Conservation (phyloP, 2,329 filamentous ascomycete species). For the Aureobasidium vineae region DNA sequence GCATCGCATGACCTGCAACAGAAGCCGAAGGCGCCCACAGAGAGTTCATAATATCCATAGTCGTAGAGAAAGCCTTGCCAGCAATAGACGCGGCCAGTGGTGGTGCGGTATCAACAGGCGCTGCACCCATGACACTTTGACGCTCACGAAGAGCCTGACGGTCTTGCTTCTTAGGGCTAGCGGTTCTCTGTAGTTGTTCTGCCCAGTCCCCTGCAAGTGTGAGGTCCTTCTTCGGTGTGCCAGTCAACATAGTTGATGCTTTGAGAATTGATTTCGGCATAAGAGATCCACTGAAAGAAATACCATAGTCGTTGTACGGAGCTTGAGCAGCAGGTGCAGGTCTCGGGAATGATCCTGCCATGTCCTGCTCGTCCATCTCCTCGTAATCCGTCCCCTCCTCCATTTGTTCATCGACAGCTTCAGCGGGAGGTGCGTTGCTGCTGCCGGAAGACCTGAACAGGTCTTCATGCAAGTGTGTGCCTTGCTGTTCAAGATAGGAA, state of each 20-base stretch:
- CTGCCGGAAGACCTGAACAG: slow-evolving; percentile 27
- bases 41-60: slow-evolving; percentile 95
- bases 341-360: slow-evolving; percentile 75
- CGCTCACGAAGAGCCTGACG: slow-evolving; percentile 67
- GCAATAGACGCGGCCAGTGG: slow-evolving; percentile 22
- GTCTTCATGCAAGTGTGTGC: slow-evolving; percentile 27
- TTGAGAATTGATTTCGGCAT: slow-evolving; percentile 53
- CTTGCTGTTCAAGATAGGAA: slow-evolving; percentile 23
- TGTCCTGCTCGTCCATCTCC: slow-evolving; percentile 64
- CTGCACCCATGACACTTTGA: slow-evolving; percentile 56
- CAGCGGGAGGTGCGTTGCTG: slow-evolving; percentile 15
- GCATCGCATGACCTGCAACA: slow-evolving; percentile 51
- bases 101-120: slow-evolving; percentile 34
- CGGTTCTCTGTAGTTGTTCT: slow-evolving; percentile 87
- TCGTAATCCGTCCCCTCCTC: slow-evolving; percentile 60
- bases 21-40: slow-evolving; percentile 71
- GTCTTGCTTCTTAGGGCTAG: slow-evolving; percentile 91
- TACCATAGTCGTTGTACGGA: slow-evolving; percentile 39
- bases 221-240: slow-evolving; percentile 56
- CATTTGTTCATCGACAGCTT: slow-evolving; percentile 14
- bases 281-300: slow-evolving; percentile 32
- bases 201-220: slow-evolving; percentile 81
- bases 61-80: slow-evolving; percentile 70
- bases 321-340: slow-evolving; percentile 60
- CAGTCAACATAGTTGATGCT: slow-evolving; percentile 39